phyloP scores from a whole-genome alignment of 2,329 filamentous ascomycete species.

The Epichloe sibirici region DNA sequence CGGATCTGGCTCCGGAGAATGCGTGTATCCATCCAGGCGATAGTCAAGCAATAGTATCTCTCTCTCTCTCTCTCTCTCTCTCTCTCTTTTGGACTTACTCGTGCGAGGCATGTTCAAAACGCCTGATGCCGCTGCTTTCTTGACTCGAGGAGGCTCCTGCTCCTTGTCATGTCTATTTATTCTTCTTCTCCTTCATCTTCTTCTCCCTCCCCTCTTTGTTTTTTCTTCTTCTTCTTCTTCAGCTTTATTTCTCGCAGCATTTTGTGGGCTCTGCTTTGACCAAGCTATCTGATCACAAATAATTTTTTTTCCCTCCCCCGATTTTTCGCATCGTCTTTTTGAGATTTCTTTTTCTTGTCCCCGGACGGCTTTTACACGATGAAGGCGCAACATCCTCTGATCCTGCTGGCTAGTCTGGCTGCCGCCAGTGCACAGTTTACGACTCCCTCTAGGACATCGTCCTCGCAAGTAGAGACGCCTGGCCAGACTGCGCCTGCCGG shows the following conservation, averaged over 20 bases:
- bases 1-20: background rate
- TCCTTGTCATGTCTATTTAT: no score
- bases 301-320: no score
- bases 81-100: background rate
- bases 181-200: background rate
- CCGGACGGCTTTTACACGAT: background rate
- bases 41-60: no score
- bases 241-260: no score
- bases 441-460: background rate
- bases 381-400: background rate
- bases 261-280: no score
- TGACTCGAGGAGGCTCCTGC: background rate
- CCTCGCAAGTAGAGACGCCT: conserved; percentile 4
- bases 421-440: background rate
- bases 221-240: background rate
- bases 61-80: background rate
- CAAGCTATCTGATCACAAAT: no score
- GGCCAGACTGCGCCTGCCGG: conserved; percentile 5
- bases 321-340: no score
- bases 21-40: background rate
- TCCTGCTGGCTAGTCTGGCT: background rate
- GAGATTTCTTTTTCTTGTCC: no score
- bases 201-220: background rate
- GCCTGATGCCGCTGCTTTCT: background rate
- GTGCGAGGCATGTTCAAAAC: background rate